Percentiles rank a stretch among this genome's conserved stretches.
Conservation (phyloP, 306 rosid genomes). For the Quercus robur region DNA sequence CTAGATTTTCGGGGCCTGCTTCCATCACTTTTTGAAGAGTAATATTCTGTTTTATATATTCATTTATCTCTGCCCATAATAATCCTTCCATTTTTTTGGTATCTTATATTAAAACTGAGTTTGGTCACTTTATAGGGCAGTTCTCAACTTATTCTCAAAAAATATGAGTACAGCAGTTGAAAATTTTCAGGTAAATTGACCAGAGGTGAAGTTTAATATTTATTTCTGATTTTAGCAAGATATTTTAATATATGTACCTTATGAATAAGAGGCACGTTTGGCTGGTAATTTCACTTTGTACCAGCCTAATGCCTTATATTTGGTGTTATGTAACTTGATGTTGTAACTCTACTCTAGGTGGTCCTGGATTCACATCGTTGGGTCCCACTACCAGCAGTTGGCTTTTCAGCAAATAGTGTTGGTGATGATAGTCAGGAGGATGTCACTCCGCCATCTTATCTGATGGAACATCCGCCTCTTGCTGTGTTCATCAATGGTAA, state of each 20-base stretch:
- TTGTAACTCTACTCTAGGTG: constrained; percentile 44
- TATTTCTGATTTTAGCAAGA: constrained; percentile 12
- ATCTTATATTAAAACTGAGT: constrained; percentile 12
- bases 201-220: constrained; percentile 15
- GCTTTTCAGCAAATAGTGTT: constrained; percentile 54
- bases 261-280: constrained; percentile 5
- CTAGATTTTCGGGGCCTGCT: constrained; percentile 94
- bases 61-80: neutral
- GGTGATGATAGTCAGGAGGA: constrained; percentile 86
- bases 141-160: constrained; percentile 85
- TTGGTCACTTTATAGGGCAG: constrained; percentile 68
- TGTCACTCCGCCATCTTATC: constrained; percentile 80
- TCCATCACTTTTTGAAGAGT: constrained; percentile 98
- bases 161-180: constrained; percentile 89
- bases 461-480: constrained; percentile 99
- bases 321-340: constrained; percentile 18
- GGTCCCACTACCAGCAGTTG: constrained; percentile 95
- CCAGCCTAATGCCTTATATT: neutral
- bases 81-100: constrained; percentile 6
- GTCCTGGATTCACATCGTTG: constrained; percentile 99
- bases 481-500: constrained; percentile 96
- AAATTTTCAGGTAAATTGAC: constrained; percentile 80
- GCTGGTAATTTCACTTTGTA: constrained; percentile 15
- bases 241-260: constrained; percentile 8
- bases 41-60: constrained; percentile 23